Conservation (phyloP, 495 filamentous ascomycete species). For the Lasiosphaeria miniovina region DNA sequence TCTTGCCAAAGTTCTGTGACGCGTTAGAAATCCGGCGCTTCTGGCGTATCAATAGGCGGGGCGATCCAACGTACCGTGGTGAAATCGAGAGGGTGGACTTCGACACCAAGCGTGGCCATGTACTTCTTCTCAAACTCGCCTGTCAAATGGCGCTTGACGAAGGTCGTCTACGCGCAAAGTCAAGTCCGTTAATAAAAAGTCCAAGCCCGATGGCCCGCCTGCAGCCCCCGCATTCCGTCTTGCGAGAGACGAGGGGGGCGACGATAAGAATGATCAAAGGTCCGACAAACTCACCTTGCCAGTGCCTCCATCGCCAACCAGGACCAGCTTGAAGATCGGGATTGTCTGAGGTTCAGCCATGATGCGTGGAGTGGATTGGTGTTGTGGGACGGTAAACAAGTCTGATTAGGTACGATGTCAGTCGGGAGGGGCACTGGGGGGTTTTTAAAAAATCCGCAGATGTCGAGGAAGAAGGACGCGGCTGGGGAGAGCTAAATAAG, state of each 20-base stretch:
- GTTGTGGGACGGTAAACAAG: conserved; percentile 28
- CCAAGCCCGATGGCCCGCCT: conserved; percentile 4
- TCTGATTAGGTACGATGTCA: conserved; percentile 23
- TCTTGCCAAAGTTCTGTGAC: conserved; percentile 82
- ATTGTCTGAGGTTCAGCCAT: conserved; percentile 57
- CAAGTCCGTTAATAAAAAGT: conserved; percentile 24
- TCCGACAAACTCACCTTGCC: conserved; percentile 75
- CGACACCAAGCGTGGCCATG: conserved; percentile 98
- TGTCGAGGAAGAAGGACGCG: neutral
- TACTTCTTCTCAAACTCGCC: conserved; percentile 99
- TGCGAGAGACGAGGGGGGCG: conserved; percentile 1
- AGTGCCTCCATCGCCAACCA: conserved; percentile 99
- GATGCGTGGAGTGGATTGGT: conserved; percentile 27
- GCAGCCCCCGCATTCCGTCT: conserved; percentile 28
- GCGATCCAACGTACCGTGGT: conserved; percentile 68
- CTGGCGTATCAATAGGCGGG: conserved; percentile 17
- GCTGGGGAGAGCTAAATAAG: neutral
- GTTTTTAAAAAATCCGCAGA: conserved; percentile 14
- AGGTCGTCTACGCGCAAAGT: conserved; percentile 72
- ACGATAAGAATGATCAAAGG: conserved; percentile 14
- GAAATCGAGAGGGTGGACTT: conserved; percentile 94
- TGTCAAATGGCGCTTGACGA: conserved; percentile 99
- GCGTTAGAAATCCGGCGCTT: conserved; percentile 27
- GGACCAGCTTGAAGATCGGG: conserved; percentile 97
- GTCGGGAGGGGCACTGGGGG: conserved; percentile 21